These are phyloP conservation scores for Metschnikowia bowlesiae DNA, from an alignment of 805 yeast genomes.

Conservation along the genomic window DNA sequence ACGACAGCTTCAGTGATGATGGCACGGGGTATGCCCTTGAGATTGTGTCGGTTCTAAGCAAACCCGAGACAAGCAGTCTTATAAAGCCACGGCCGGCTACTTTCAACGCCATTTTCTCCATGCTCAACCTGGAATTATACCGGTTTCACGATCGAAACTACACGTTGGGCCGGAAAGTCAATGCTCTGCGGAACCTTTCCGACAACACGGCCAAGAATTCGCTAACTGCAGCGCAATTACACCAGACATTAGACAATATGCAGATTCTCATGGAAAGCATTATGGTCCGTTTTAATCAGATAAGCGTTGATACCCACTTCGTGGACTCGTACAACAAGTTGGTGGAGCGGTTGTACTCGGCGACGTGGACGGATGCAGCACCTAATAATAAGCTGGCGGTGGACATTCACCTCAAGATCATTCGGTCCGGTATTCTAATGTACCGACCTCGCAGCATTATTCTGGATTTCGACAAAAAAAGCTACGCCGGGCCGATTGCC, in stretches of 20 bases:
- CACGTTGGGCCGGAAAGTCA: constrained; percentile 15
- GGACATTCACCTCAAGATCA: constrained; percentile 22
- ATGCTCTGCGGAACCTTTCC: constrained; percentile 13
- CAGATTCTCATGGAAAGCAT: constrained; percentile 22
- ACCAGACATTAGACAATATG: constrained; percentile 18
- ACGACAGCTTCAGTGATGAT: constrained; percentile 20
- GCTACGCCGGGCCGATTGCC: constrained; percentile 16
- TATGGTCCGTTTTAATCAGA: constrained; percentile 15
- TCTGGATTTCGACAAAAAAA: constrained; percentile 17
- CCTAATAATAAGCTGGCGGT: constrained; percentile 13
- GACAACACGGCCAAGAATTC: constrained; percentile 26
- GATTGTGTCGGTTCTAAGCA: constrained; percentile 22
- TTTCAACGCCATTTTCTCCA: constrained; percentile 26
- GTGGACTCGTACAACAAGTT: constrained; percentile 24
- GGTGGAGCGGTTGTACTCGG: constrained; percentile 20
- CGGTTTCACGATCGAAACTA: constrained; percentile 27
- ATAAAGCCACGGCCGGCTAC: constrained; percentile 27
- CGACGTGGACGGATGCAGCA: constrained; percentile 25
- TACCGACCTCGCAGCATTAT: constrained; percentile 24
- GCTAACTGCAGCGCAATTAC: constrained; percentile 23
- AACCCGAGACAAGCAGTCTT: constrained; percentile 9
- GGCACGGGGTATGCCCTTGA: constrained; percentile 26
- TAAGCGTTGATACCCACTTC: constrained; percentile 10
- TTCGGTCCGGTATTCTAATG: constrained; percentile 27
- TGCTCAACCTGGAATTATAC: constrained; percentile 26